Percentiles rank a stretch among this genome's conserved stretches.
Evolutionary conservation across 345 rosid species (phyloP).

Genomic region (rapeseed (Brassica napus)): Da-Ae NC_063447.1:47974001-47974500

Average conservation of each 20-base stretch:
- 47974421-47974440: neutral
- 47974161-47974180: neutral
- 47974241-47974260: neutral
- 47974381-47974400: neutral
- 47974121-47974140: neutral
- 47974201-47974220: neutral
- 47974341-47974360: neutral
- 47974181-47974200: no score
- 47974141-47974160: neutral
- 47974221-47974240: slow-evolving; percentile 1
- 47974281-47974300: neutral
- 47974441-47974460: neutral
- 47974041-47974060: neutral
- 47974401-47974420: neutral
- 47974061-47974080: no score
- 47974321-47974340: neutral
- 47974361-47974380: neutral
- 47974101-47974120: no score
- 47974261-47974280: neutral
- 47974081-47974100: neutral
- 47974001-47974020: neutral
- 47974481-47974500: neutral
- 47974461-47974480: slow-evolving; percentile 2
- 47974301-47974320: neutral
- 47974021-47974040: neutral